Conservation (phyloP, 371 early-diverging fungal genomes). For the Actinomortierella ambigua region DNA sequence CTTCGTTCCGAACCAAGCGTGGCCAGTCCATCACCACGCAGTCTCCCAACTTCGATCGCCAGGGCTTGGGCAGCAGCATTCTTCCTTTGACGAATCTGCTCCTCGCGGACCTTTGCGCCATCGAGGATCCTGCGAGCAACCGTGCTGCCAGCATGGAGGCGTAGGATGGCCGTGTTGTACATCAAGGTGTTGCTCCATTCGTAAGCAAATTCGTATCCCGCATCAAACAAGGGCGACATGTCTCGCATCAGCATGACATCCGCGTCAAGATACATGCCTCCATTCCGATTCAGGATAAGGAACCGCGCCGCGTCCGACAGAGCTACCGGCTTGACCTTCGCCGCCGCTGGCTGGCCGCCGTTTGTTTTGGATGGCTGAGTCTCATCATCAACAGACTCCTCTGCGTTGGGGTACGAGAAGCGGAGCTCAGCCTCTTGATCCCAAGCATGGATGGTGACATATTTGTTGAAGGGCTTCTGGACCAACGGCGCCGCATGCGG, state of each 20-base stretch:
- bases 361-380: not conserved
- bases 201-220: conserved; percentile 39
- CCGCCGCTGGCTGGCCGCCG: not conserved
- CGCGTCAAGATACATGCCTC: conserved; percentile 43
- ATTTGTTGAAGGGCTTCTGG: conserved; percentile 12
- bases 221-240: conserved; percentile 32
- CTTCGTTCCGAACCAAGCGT: too few species aligned
- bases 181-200: conserved; percentile 38
- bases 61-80: not conserved
- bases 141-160: conserved; percentile 20
- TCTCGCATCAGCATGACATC: conserved; percentile 43
- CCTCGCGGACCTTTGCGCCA: conserved; percentile 23
- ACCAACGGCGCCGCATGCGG: conserved; percentile 21
- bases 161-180: conserved; percentile 42
- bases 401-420: conserved; percentile 11
- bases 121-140: conserved; percentile 35
- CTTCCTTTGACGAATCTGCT: conserved; percentile 11
- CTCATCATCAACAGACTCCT: conserved; percentile 2
- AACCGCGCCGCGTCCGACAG: conserved; percentile 43
- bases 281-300: conserved; percentile 33
- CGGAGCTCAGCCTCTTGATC: conserved; percentile 26
- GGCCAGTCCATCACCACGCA: too few species aligned
- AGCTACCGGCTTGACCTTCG: conserved; percentile 24
- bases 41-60: not conserved
- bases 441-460: conserved; percentile 26